Evolutionary conservation across 768 basidiomycete species (phyloP), one percentile per base, ranked within the genome.

Genomic region (Rhodosporidiobolus odoratus): DNA sequence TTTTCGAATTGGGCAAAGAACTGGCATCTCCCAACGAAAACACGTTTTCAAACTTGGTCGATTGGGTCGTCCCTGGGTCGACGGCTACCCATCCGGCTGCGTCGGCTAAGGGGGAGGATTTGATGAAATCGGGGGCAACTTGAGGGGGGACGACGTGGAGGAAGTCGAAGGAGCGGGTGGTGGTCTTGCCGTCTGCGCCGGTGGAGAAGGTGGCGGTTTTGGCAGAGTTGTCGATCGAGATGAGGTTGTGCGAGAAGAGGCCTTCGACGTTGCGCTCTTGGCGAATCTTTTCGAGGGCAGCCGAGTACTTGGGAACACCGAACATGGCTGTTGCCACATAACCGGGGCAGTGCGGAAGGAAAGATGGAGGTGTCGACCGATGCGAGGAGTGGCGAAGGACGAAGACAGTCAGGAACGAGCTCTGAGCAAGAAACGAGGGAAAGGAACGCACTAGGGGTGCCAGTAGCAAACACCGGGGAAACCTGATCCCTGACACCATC

Each of bases 1-100:
- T 99, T 84, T 95, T 99, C 79, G 90, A 92, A 35, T 92, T 98
- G 13, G 95, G 95, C 37, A 96, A 80, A 43, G 88, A 90, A 32
- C 91, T 89, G 76, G 89, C 90, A 78, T 99, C 95, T n/a, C 95
- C 95, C 17, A 97, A 78, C 13, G 91, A 84, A 79, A 93, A 97
- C 38, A 97, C 85, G 79, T 96, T 97, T 48, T 82, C 84, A 30
- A 87, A 89, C 69, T 94, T 94, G 65, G 83, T 85, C 77, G 94
- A 92, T 75, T 89, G 88, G 40, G 94, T 84, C 2, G 91, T 95
- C 13, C 81, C 84, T 69, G 86, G 82, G 80, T 95, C 84, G 48
- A 99, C 91, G 54, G 88, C 85, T 2, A 98, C 92, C 91, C 91
- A 97, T 27, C 95, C 95, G 34, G 85, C 84, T 45, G 84, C 83